Conservation (phyloP, 1,284 basidiomycete species). For the Heterobasidion occidentale region DNA sequence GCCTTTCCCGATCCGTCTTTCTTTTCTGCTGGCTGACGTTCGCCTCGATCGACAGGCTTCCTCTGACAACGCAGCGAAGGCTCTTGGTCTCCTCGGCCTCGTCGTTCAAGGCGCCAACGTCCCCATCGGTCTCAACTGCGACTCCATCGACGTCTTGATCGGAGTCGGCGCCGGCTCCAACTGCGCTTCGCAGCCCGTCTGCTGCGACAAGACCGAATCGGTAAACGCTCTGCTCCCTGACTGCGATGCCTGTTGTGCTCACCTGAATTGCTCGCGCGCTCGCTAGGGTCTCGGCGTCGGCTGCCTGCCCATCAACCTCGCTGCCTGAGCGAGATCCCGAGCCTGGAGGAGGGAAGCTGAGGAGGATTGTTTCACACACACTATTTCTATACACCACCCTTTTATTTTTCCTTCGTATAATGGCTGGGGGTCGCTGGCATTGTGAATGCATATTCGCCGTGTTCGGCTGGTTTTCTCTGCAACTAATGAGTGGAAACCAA, state of each 20-base stretch:
- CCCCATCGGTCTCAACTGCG: slow-evolving; percentile 19
- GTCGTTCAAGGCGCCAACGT: slow-evolving; percentile 12
- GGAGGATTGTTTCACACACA: background rate
- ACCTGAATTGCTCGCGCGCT: background rate
- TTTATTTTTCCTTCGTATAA: background rate
- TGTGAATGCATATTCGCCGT: background rate
- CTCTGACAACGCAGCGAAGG: background rate
- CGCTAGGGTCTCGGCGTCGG: background rate
- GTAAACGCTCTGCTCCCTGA: slow-evolving; percentile 4
- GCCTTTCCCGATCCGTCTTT: background rate
- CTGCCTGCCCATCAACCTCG: background rate
- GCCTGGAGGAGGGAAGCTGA: background rate
- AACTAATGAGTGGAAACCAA: too few relatives aligned
- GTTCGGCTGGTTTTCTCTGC: background rate
- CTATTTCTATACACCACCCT: background rate
- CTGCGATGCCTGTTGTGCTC: background rate
- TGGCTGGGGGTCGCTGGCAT: background rate
- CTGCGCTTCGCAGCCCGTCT: slow-evolving; percentile 17
- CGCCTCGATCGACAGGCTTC: background rate
- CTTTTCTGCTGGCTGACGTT: background rate
- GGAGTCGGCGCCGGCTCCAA: slow-evolving; percentile 9
- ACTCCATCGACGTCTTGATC: slow-evolving; percentile 13
- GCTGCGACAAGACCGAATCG: slow-evolving; percentile 22
- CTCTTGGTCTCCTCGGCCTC: slow-evolving; percentile 15
- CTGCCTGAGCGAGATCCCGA: background rate